These are phyloP conservation scores for Metarhizium sp. DNA, from an alignment of 2,329 filamentous ascomycete genomes.

Conservation along the genomic window DNA sequence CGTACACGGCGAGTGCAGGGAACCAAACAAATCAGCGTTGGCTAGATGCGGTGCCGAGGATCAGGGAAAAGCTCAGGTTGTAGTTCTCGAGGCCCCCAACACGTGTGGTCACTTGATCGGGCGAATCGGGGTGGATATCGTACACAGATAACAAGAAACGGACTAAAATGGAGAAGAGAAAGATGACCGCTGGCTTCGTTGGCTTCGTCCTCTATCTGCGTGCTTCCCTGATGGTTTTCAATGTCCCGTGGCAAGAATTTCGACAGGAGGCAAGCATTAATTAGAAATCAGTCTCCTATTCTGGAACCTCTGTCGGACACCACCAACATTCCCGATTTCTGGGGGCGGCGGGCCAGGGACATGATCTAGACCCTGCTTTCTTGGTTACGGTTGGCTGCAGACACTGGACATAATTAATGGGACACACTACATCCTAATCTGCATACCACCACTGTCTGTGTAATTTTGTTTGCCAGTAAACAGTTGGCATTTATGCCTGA, in stretches of 20 bases:
- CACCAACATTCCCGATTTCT: neutral
- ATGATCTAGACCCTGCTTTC: neutral
- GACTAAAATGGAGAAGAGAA: neutral
- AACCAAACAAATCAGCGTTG: neutral
- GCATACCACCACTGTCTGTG: neutral
- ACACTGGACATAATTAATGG: neutral
- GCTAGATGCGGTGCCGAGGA: neutral
- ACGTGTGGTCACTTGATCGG: slow-evolving; percentile 4
- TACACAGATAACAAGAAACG: neutral
- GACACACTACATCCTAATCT: neutral
- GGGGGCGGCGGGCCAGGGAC: neutral
- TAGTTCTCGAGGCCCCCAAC: neutral
- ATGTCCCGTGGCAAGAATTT: neutral
- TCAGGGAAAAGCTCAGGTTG: neutral
- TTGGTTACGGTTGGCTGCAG: neutral
- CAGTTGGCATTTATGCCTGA: neutral
- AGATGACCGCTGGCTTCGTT: neutral
- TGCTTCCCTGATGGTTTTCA: neutral
- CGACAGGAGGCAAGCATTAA: neutral
- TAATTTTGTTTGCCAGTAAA: neutral
- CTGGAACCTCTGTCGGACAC: slow-evolving; percentile 3
- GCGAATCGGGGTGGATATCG: neutral
- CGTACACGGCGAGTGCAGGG: neutral
- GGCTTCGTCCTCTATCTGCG: neutral
- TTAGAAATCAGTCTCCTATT: slow-evolving; percentile 10